Evolutionary conservation across 257 asterid species (phyloP).

Genomic region (Lantana camara): DNA sequence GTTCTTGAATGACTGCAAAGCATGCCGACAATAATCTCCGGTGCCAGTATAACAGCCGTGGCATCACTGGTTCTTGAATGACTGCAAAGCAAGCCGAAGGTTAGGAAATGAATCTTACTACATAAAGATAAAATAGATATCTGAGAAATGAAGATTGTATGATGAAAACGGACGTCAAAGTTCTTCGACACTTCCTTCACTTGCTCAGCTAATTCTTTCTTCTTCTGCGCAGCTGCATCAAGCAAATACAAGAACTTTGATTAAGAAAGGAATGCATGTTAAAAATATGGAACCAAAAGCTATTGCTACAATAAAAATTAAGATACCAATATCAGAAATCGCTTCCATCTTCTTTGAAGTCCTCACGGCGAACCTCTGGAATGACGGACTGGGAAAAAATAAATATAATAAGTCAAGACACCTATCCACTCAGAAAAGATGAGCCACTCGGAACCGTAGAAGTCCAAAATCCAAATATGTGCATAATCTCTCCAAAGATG

Average conservation of each 20-base stretch:
- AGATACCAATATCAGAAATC: slow-evolving; percentile 50
- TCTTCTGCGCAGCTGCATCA: slow-evolving; percentile 63
- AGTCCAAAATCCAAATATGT: background rate
- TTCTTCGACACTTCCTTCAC: slow-evolving; percentile 54
- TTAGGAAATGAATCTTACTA: too few species aligned
- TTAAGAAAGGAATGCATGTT: background rate
- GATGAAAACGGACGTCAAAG: slow-evolving; percentile 41
- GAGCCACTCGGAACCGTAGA: background rate
- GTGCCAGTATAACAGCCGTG: background rate
- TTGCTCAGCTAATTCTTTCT: slow-evolving; percentile 58
- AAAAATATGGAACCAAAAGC: slow-evolving; percentile 13
- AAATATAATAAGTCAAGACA: slow-evolving; percentile 9
- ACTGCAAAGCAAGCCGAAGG: slow-evolving; percentile 39
- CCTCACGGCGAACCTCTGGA: slow-evolving; percentile 90
- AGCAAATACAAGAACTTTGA: background rate
- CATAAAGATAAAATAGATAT: background rate
- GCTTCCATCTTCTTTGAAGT: slow-evolving; percentile 68
- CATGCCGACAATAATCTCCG: too few species aligned
- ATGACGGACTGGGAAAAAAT: slow-evolving; percentile 46
- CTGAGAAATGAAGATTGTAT: background rate
- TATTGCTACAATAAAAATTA: background rate
- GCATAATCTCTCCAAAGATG: background rate
- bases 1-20: slow-evolving; percentile 64
- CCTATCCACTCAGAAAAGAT: background rate
- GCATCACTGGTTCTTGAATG: slow-evolving; percentile 53